These are phyloP conservation scores for Fraxinus pennsylvanica DNA, from an alignment of 257 asterid genomes.

Conservation along the genomic window DNA sequence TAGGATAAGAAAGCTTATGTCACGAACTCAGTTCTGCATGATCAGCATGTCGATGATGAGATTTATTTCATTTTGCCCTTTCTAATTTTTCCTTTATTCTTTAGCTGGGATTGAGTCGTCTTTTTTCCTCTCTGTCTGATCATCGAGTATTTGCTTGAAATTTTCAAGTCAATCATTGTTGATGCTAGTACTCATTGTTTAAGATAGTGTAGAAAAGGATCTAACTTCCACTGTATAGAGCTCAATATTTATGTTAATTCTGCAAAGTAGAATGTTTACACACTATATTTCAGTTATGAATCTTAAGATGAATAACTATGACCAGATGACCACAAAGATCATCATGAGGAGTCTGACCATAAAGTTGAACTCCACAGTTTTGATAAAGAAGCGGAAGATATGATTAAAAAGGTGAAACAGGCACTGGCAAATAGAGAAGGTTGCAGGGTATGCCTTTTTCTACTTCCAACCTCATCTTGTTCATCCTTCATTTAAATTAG, in stretches of 20 bases:
- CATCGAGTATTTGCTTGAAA: slow-evolving; percentile 13
- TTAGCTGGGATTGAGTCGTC: background rate
- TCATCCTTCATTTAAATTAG: slow-evolving; percentile 25
- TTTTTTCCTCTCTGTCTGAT: background rate
- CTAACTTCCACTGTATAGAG: slow-evolving; percentile 1
- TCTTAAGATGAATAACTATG: slow-evolving; percentile 22
- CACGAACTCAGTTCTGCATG: background rate
- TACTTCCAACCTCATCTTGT: slow-evolving; percentile 9
- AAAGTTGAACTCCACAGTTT: slow-evolving; percentile 64
- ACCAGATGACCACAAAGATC: slow-evolving; percentile 75
- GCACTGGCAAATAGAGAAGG: slow-evolving; percentile 89
- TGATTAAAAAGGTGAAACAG: slow-evolving; percentile 83
- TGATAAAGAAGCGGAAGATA: slow-evolving; percentile 77
- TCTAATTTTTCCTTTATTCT: background rate
- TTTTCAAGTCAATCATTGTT: slow-evolving; percentile 6
- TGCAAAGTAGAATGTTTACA: background rate
- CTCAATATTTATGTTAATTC: slow-evolving; percentile 12
- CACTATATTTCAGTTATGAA: slow-evolving; percentile 11
- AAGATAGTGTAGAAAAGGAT: slow-evolving; percentile 7
- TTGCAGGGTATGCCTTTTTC: slow-evolving; percentile 66
- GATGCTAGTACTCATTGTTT: background rate
- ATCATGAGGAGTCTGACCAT: slow-evolving; percentile 62
- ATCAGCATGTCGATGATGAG: background rate
- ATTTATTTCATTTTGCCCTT: background rate
- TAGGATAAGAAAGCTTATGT: background rate